Evolutionary conservation across 768 basidiomycete genomes (phyloP), one percentile per base, ranked within the genome.

Genomic region (Serpula lacrymans): DNA sequence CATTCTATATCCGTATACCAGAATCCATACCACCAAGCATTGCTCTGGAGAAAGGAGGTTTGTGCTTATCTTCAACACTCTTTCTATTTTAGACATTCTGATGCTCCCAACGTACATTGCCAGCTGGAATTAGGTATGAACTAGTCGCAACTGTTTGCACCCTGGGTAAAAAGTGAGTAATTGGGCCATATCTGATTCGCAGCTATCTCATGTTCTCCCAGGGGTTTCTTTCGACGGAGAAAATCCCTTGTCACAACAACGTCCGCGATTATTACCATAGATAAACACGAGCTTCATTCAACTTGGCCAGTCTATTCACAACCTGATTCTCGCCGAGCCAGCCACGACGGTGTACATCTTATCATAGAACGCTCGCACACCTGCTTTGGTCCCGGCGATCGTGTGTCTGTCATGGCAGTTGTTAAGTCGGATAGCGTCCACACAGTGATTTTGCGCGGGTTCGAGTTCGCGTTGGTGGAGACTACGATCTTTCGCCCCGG

Each of bases 271-370:
- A 83, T 96, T 32, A 77, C 82, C 47, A 88, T 96, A 52, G 87
- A 90, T 70, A 96, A 95, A 61, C 92, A 95, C 55, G 93, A 95
- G 49, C 68, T 94, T 6, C 92, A 95, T 54, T 86, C 91, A 4
- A 84, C 88, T 1, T 96, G 93, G 93, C 92, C 93, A 2, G 75
- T 94, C 22, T 95, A 91, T 55, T 77, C 77, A 35, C 86, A 90
- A 55, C 75, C 77, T 9, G 87, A 91, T 52, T 73, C 72, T 24
- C 83, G 88, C n/a, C 71, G 76, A 12, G 63, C 78, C 13, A 53
- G 69, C 2, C 77, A 82, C 46, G 83, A 89, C 3, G 83, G 82
- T 20, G 73, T 91, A 13, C 81, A 74, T 17, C 77, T 96, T 45
- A 78, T 75, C 31, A 83, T 92, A 14, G 80, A 87, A 20, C 82